phyloP scores from a whole-genome alignment of 2,329 filamentous ascomycete species.

The Colletotrichum sp. region DNA sequence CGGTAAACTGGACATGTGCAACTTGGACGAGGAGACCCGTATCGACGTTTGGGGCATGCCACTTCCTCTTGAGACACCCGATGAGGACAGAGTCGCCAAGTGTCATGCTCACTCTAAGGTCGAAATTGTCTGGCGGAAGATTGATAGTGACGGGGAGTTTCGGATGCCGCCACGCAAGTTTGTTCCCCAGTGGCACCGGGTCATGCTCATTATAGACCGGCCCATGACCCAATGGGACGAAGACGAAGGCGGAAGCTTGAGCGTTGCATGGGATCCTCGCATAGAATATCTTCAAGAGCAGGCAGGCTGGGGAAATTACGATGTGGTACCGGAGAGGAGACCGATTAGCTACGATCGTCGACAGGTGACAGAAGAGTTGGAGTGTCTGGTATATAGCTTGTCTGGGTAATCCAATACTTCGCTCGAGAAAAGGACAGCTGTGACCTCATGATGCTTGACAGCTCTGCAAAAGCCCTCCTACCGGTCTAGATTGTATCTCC shows the following conservation, averaged over 20 bases:
- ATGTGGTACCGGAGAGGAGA: not conserved
- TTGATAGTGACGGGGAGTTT: not conserved
- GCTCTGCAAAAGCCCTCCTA: not conserved
- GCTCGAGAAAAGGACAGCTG: not conserved
- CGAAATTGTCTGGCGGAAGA: not conserved
- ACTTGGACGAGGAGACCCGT: not conserved
- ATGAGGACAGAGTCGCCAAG: not conserved
- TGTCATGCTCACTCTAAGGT: not conserved
- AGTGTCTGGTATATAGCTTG: not conserved
- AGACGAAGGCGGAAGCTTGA: not conserved
- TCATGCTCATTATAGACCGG: not conserved
- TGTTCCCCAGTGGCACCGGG: not conserved
- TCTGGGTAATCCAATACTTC: not conserved
- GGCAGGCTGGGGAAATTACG: not conserved
- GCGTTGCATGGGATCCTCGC: not conserved
- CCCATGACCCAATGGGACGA: not conserved
- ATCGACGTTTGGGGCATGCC: not conserved
- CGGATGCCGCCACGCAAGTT: not conserved
- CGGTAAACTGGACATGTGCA: not conserved
- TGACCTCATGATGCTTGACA: not conserved
- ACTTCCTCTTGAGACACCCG: not conserved
- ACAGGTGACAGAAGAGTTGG: not conserved
- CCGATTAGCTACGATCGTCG: not conserved
- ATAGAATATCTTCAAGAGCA: not conserved
- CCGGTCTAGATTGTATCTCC: too few species aligned